phyloP scores from a whole-genome alignment of 108 stramenopile species.

The Mediolabrus comicus region DNA sequence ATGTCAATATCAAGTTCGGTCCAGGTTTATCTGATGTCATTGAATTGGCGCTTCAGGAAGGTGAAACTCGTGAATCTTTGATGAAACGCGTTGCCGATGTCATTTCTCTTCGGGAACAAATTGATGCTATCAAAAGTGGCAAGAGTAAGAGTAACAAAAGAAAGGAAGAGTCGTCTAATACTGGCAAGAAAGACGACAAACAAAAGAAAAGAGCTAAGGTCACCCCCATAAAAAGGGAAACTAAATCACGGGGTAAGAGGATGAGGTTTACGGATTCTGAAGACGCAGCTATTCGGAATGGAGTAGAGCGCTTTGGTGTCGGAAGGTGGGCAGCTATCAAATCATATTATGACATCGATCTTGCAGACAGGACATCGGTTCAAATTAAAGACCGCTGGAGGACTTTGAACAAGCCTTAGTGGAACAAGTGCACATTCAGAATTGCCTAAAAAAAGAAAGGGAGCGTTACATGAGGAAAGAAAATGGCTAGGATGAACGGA shows the following conservation, averaged over 20 bases:
- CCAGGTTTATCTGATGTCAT: background rate
- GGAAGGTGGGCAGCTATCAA: constrained; percentile 74
- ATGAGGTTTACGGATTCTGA: constrained; percentile 60
- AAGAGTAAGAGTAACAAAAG: background rate
- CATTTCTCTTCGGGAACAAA: background rate
- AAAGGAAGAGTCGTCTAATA: no score
- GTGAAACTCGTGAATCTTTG: background rate
- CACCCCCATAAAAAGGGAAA: no score
- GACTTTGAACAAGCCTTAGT: constrained; percentile 55
- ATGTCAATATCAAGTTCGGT: background rate
- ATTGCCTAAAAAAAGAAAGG: no score
- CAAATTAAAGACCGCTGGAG: constrained; percentile 79
- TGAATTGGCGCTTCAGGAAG: background rate
- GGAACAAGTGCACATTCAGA: no score
- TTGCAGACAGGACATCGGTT: constrained; percentile 54
- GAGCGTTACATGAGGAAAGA: no score
- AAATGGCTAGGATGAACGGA: no score
- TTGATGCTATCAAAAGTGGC: background rate
- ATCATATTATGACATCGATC: constrained; percentile 39
- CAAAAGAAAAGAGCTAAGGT: no score
- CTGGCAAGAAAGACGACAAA: no score
- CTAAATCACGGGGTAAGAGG: constrained; percentile 17
- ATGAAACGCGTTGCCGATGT: background rate
- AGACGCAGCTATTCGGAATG: constrained; percentile 54
- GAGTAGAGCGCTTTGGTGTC: constrained; percentile 50